phyloP scores from a whole-genome alignment of 148 eudicot genomes.

The Dianthus caryophyllus region DNA sequence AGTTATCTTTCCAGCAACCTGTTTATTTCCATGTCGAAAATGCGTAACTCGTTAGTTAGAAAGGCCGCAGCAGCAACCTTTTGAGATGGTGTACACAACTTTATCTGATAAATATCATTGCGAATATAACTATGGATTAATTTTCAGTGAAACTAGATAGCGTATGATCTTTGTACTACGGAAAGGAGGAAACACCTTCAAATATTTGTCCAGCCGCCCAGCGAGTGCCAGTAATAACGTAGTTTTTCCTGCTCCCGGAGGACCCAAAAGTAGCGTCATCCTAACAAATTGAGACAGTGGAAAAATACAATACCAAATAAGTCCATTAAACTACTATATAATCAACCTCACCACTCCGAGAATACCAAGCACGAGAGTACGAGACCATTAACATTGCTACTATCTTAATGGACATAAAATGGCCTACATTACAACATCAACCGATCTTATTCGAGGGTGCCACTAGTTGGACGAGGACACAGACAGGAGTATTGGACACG shows the following conservation, averaged over 20 bases:
- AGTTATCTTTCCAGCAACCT: conserved; percentile 54
- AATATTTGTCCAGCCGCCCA: conserved; percentile 49
- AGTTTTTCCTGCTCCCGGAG: conserved; percentile 84
- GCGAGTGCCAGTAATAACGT: conserved; percentile 59
- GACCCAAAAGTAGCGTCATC: conserved; percentile 77
- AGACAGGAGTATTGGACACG: too few species aligned
- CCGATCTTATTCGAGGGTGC: too few species aligned
- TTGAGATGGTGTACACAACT: background rate
- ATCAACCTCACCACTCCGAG: background rate
- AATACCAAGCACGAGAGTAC: background rate
- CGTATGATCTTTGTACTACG: background rate
- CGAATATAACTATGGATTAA: too few species aligned
- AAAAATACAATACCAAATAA: background rate
- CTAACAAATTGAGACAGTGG: conserved; percentile 28
- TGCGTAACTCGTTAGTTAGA: background rate
- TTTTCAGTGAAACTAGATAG: too few species aligned
- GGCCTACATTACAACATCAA: too few species aligned
- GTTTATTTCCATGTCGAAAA: conserved; percentile 3
- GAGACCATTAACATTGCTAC: too few species aligned
- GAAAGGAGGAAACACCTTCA: conserved; percentile 33
- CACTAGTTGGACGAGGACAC: too few species aligned
- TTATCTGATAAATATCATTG: background rate
- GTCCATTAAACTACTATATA: background rate
- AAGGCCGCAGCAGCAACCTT: background rate
- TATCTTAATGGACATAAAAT: background rate